A percentile compares a stretch with the other conserved stretches of the same genome.
phyloP scores from a whole-genome alignment of 2,329 filamentous ascomycete genomes.

The Gaeumannomyces sp. region DNA sequence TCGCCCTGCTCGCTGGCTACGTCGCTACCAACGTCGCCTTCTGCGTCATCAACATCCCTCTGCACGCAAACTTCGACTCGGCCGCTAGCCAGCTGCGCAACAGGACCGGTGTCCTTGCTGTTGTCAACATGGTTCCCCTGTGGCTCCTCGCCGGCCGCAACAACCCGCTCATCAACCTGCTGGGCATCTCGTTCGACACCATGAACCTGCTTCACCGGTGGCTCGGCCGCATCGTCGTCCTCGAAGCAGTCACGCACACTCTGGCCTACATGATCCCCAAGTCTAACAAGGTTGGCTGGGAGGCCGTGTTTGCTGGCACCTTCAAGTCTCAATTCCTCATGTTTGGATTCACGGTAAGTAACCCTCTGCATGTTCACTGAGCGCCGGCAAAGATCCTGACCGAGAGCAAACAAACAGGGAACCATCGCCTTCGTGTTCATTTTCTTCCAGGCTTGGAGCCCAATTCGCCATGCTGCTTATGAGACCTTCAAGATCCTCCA shows the following conservation, averaged over 20 bases:
- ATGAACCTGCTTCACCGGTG: conserved; percentile 78
- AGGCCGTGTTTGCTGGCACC: conserved; percentile 27
- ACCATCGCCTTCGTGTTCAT: conserved; percentile 57
- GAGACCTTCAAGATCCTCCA: conserved; percentile 71
- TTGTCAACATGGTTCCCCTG: conserved; percentile 72
- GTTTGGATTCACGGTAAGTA: conserved; percentile 58
- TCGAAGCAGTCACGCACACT: conserved; percentile 63
- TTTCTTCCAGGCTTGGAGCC: conserved; percentile 61
- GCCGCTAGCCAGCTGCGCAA: conserved; percentile 52
- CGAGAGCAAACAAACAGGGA: conserved; percentile 31
- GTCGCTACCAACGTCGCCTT: conserved; percentile 71
- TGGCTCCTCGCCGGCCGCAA: conserved; percentile 71
- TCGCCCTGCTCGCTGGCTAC: conserved; percentile 61
- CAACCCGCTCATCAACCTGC: conserved; percentile 67
- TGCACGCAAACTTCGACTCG: conserved; percentile 36
- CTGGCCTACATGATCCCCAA: conserved; percentile 48
- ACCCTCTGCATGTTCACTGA: not conserved
- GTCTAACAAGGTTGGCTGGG: conserved; percentile 41
- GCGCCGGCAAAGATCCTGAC: not conserved
- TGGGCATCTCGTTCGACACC: conserved; percentile 73
- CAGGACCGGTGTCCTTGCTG: conserved; percentile 62
- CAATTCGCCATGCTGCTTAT: conserved; percentile 71
- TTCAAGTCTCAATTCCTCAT: conserved; percentile 42
- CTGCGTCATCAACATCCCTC: conserved; percentile 62
- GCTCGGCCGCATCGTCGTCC: conserved; percentile 68